Base-by-base conservation (phyloP, 345 rosid genomes). In the Pugionium cornutum region DNA sequence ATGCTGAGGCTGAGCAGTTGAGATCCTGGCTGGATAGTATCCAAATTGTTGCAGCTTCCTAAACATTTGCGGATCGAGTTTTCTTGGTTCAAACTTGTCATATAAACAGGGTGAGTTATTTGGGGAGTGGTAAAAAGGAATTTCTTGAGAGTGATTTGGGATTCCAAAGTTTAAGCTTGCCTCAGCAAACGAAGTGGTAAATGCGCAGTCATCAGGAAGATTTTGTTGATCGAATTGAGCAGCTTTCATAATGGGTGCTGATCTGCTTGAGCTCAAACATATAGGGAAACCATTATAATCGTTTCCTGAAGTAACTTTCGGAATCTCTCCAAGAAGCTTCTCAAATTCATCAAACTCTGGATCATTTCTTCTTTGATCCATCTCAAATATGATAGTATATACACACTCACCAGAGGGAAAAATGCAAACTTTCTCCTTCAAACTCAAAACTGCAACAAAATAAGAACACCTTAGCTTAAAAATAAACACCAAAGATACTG, bases 301-400 rank as follows among this genome's bases (percentile, higher is more conserved):
- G 37, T 66, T 45, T 26, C 82, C 86, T 41, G 84, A 83, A 53
- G 88, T 89, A 59, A 86, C 88, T 68, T 80, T 83, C 0, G 97
- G 97, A 64, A 87, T 85, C 84, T 87, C 97, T 26, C 88, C 76
- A 5, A 89, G 89, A 77, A 89, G 86, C 79, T 76, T 85, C 69
- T 87, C 95, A 53, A 87, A 69, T 65, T 89, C 97, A 76, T 87
- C 97, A 52, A 73, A 77, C 64, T 86, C 95, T 32, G 58, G 42
- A 63, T 81, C 91, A 62, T 74, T 57, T 77, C 77, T 82, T 67
- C 69, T 56, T 45, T 78, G 83, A 60, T 80, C 86, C 97, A 89
- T 89, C 70, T 72, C 52, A 18, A 18, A 46, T 48, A 45, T 30
- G 30, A 36, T 9, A 9, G 2, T 11, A 42, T 51, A 18, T 18